Base-by-base conservation (phyloP, 345 rosid genomes). In the Hibiscus syriacus region DNA sequence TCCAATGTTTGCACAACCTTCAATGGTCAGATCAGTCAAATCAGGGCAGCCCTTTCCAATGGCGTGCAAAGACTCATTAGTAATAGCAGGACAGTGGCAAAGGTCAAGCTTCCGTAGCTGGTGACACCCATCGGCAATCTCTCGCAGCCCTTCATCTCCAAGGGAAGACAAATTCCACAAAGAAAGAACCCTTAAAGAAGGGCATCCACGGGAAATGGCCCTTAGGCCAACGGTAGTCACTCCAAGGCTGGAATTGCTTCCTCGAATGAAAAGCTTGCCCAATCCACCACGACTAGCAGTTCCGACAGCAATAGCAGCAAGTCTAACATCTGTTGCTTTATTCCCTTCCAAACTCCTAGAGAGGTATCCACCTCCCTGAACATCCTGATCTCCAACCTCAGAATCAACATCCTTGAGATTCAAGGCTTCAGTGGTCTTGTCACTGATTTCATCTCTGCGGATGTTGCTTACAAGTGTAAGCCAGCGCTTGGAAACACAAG, bases 401-500 rank as follows among this genome's bases (percentile, higher is more conserved):
- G n/a, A n/a, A n/a, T n/a, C n/a, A n/a, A n/a, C 32, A 29, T 55
- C 54, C 39, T 70, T 14, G 54, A 46, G 61, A 29, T 46, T 55
- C 25, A 52, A 56, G 12, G 73, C 69, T 52, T 48, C 45, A 17
- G 73, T 29, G 48, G 61, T 39, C 53, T 71, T 64, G 53, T 68
- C 20, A 77, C 74, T 70, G 23, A 90, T 70, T 67, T 94, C 98
- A 60, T 78, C 85, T 73, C 80, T 78, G 6, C 80, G 46, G 69
- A 91, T 89, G 65, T 82, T 86, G 79, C 89, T 91, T 19, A 88
- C 54, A 77, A 94, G 87, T 0, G 69, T 32, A 78, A 94, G 99
- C 98, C 98, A 94, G 9, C 79, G 90, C 84, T 86, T 91, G 2
- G 99, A 94, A 69, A 91, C 98, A 64, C 84, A 82, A 49, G 97